These are phyloP conservation scores for Entomortierella parvispora DNA, from an alignment of 192 early-diverging fungal genomes.

Conservation along the genomic window DNA sequence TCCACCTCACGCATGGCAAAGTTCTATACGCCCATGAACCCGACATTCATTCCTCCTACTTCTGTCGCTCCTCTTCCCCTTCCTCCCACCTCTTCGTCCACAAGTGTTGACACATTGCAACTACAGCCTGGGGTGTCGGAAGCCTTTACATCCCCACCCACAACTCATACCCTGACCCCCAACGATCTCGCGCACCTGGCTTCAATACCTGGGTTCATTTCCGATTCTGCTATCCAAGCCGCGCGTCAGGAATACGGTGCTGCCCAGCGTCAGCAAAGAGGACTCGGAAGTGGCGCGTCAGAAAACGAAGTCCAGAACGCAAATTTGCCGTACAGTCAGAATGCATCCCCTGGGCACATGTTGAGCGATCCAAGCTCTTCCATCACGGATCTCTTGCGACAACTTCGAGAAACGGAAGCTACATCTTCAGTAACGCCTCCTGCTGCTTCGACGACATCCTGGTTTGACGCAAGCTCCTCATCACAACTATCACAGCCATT, in stretches of 20 bases:
- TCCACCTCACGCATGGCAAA: conserved; percentile 37
- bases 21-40: conserved; percentile 49
- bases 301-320: too few relatives aligned
- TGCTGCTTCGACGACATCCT: neutral
- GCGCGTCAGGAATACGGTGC: conserved; percentile 34
- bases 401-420: conserved; percentile 18
- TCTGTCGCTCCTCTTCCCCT: neutral
- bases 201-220: conserved; percentile 37
- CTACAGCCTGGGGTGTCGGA: neutral
- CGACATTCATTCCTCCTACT: neutral
- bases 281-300: too few relatives aligned
- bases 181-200: conserved; percentile 33
- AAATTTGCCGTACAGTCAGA: too few relatives aligned
- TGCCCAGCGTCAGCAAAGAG: neutral
- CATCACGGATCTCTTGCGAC: conserved; percentile 12
- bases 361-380: neutral
- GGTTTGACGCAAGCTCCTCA: neutral
- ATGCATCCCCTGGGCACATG: too few relatives aligned
- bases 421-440: neutral
- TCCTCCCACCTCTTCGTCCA: neutral
- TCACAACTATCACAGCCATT: neutral
- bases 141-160: neutral
- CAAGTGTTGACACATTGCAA: neutral
- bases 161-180: conserved; percentile 8
- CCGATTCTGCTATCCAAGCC: conserved; percentile 35